These are phyloP conservation scores for Monotropa hypopitys DNA, from an alignment of 179 eudicot species.

Conservation along the genomic window DNA sequence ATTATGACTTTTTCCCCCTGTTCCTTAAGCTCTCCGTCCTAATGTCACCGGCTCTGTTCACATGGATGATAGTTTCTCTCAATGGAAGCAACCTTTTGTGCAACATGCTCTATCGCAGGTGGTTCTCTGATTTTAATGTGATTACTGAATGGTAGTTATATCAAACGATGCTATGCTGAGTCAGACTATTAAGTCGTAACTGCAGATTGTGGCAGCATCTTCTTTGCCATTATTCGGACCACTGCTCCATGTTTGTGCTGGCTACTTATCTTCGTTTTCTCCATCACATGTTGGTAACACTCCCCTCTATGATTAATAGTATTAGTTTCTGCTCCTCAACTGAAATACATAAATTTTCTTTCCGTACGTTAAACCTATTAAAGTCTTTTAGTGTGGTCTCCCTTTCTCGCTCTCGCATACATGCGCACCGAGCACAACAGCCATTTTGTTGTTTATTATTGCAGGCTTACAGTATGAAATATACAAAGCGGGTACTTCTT, in stretches of 20 bases:
- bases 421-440: neutral
- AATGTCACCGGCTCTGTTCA: conserved; percentile 28
- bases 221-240: conserved; percentile 55
- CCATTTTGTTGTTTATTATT: neutral
- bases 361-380: neutral
- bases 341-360: neutral
- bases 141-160: neutral
- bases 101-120: conserved; percentile 78
- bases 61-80: conserved; percentile 55
- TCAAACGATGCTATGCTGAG: neutral
- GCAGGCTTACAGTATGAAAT: neutral
- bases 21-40: conserved; percentile 74
- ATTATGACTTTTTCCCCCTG: neutral
- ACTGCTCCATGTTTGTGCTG: conserved; percentile 68
- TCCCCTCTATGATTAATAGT: conserved; percentile 1
- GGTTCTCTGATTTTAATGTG: neutral
- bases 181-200: neutral
- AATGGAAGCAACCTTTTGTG: conserved; percentile 67
- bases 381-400: neutral
- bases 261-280: conserved; percentile 69
- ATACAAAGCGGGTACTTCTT: neutral
- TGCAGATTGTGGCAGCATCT: conserved; percentile 73
- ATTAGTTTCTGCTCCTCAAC: neutral
- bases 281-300: conserved; percentile 62
- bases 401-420: neutral